These are phyloP conservation scores for Roridomyces roridus DNA, from an alignment of 768 basidiomycete species.

Conservation along the genomic window DNA sequence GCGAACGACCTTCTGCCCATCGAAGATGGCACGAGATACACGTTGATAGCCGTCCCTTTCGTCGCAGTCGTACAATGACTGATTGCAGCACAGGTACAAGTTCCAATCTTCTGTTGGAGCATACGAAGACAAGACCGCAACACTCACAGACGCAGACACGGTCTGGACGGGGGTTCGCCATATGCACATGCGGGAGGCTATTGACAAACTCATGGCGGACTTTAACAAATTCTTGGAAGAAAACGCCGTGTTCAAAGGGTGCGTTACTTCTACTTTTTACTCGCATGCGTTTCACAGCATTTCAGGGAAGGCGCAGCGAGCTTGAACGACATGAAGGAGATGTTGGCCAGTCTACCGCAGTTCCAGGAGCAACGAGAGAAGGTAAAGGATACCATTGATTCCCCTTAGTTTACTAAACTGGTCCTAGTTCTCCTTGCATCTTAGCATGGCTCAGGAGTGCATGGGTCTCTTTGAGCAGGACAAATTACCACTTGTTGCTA, in stretches of 20 bases:
- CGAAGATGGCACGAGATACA: slow-evolving; percentile 84
- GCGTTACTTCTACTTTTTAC: slow-evolving; percentile 27
- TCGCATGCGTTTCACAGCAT: slow-evolving; percentile 8
- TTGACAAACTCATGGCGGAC: slow-evolving; percentile 95
- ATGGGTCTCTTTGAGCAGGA: slow-evolving; percentile 93
- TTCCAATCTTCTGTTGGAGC: slow-evolving; percentile 89
- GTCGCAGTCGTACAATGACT: too few species aligned
- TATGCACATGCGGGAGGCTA: slow-evolving; percentile 98
- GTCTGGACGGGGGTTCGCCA: slow-evolving; percentile 95
- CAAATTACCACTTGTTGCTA: slow-evolving; percentile 81
- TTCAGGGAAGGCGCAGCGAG: slow-evolving; percentile 80
- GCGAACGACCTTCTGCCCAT: slow-evolving; percentile 92
- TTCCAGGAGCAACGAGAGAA: slow-evolving; percentile 96
- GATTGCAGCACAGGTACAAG: slow-evolving; percentile 70
- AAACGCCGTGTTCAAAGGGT: slow-evolving; percentile 95
- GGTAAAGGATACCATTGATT: slow-evolving; percentile 46
- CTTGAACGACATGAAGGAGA: slow-evolving; percentile 98
- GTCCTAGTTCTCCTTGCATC: slow-evolving; percentile 88
- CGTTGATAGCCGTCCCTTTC: slow-evolving; percentile 47
- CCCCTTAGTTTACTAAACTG: background rate
- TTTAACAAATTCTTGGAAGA: slow-evolving; percentile 95
- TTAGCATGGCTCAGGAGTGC: slow-evolving; percentile 98
- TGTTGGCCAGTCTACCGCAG: slow-evolving; percentile 94
- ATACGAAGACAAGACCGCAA: slow-evolving; percentile 88
- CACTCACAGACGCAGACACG: slow-evolving; percentile 83